phyloP scores from a whole-genome alignment of 495 filamentous ascomycete species.

The Trichoderma virens region DNA sequence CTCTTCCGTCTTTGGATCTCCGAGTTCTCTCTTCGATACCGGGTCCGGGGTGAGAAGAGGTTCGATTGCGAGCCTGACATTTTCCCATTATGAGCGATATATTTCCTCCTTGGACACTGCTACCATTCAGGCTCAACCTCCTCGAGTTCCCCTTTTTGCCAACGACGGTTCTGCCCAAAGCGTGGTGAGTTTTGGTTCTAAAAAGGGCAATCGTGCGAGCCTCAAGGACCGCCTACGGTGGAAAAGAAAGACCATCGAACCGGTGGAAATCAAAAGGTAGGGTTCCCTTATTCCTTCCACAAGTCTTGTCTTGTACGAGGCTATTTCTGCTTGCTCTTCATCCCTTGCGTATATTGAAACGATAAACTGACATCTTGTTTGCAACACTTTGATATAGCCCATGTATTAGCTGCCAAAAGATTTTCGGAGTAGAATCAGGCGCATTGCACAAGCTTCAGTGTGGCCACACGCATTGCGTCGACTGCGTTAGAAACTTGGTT shows the following conservation, averaged over 20 bases:
- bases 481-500: slow-evolving; percentile 42
- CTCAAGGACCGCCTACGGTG: slow-evolving; percentile 31
- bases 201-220: slow-evolving; percentile 32
- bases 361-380: slow-evolving; percentile 29
- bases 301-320: background rate
- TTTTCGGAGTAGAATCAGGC: slow-evolving; percentile 16
- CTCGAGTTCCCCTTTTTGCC: slow-evolving; percentile 16
- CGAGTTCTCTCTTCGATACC: slow-evolving; percentile 11
- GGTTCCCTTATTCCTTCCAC: background rate
- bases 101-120: slow-evolving; percentile 33
- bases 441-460: slow-evolving; percentile 40
- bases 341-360: slow-evolving; percentile 35
- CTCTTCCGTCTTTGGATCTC: slow-evolving; percentile 22
- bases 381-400: background rate
- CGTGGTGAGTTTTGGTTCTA: slow-evolving; percentile 29
- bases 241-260: slow-evolving; percentile 19
- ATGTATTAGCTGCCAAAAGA: background rate
- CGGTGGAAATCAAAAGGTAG: slow-evolving; percentile 14
- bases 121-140: slow-evolving; percentile 30
- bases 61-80: slow-evolving; percentile 33
- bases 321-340: background rate
- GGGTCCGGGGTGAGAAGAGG: background rate
- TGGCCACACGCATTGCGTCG: slow-evolving; percentile 44
- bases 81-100: slow-evolving; percentile 46
- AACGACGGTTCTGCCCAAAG: slow-evolving; percentile 19